Evolutionary conservation across 1,284 basidiomycete genomes (phyloP).

Genomic region (Sporisorium reilianum): DNA sequence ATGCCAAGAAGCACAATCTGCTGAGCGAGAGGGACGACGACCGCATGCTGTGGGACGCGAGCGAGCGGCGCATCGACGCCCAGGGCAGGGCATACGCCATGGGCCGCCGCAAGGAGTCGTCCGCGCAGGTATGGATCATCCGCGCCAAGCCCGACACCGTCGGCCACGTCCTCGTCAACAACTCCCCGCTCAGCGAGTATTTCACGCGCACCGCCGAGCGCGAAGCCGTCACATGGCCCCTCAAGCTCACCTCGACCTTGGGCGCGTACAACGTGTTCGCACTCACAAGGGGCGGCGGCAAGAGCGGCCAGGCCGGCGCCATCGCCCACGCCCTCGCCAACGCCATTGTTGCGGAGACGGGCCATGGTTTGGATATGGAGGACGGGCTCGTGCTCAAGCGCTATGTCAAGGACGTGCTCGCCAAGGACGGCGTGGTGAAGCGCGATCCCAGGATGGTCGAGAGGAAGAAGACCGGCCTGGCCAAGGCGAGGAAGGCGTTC

Average conservation of each 20-base stretch:
- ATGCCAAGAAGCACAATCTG: conserved; percentile 33
- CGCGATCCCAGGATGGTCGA: conserved; percentile 98
- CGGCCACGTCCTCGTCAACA: conserved; percentile 83
- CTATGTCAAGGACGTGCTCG: conserved; percentile 74
- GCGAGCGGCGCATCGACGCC: conserved; percentile 35
- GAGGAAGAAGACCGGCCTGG: conserved; percentile 91
- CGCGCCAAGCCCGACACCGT: conserved; percentile 73
- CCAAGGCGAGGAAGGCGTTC: conserved; percentile 86
- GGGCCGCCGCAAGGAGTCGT: conserved; percentile 62
- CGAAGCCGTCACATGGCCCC: conserved; percentile 82
- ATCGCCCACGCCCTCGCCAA: conserved; percentile 85
- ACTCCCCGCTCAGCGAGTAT: conserved; percentile 80
- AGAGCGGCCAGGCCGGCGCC: conserved; percentile 90
- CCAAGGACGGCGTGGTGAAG: conserved; percentile 85
- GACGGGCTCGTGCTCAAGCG: conserved; percentile 49
- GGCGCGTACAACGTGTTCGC: conserved; percentile 94
- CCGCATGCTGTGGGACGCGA: conserved; percentile 17
- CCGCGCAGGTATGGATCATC: conserved; percentile 86
- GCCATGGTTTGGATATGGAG: conserved; percentile 49
- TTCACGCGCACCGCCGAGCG: conserved; percentile 83
- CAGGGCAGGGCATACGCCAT: conserved; percentile 55
- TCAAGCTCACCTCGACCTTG: conserved; percentile 85
- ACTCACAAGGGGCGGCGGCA: conserved; percentile 87
- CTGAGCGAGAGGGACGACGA: conserved; percentile 30
- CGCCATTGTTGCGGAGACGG: conserved; percentile 73